Evolutionary conservation across 331 rosid species (phyloP).

Genomic region (Cydonia oblonga): DNA sequence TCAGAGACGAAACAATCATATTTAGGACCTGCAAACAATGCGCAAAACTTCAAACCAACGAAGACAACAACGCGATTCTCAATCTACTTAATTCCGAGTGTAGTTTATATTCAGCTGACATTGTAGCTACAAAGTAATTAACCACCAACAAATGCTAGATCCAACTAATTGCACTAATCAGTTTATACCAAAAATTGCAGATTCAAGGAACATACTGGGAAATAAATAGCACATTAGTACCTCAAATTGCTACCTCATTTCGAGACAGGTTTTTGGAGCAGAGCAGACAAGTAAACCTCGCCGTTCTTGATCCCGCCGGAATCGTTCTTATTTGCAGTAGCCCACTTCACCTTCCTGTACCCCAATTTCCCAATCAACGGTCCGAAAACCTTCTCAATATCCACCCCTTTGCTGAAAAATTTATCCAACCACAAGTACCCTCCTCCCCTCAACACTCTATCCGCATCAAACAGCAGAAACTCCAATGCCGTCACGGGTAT

Average conservation of each 20-base stretch:
- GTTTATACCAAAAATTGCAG: not conserved
- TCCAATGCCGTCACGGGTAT: slow-evolving; percentile 67
- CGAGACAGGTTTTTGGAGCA: slow-evolving; percentile 73
- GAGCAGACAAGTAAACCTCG: slow-evolving; percentile 77
- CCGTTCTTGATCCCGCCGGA: slow-evolving; percentile 49
- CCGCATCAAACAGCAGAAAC: slow-evolving; percentile 69
- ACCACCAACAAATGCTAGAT: not conserved
- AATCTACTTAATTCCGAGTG: not conserved
- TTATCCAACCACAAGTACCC: slow-evolving; percentile 94
- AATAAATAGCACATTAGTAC: slow-evolving; percentile 1
- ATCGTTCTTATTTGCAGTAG: slow-evolving; percentile 50
- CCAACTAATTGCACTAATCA: not conserved
- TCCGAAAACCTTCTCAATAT: slow-evolving; percentile 60
- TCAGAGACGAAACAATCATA: not conserved
- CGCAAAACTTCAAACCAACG: not conserved
- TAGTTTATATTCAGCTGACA: not conserved
- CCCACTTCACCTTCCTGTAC: slow-evolving; percentile 92
- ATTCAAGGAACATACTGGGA: not conserved
- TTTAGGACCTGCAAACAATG: not conserved
- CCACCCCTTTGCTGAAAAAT: slow-evolving; percentile 66
- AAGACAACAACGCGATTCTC: not conserved
- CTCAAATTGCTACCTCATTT: slow-evolving; percentile 31
- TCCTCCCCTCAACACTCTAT: slow-evolving; percentile 77
- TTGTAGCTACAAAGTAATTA: not conserved
- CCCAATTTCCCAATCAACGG: slow-evolving; percentile 83